Evolutionary conservation across 1,139 yeast species (phyloP), one percentile per base, ranked within the genome.

Genomic region (Sugiyamaella grinbergsii): DNA sequence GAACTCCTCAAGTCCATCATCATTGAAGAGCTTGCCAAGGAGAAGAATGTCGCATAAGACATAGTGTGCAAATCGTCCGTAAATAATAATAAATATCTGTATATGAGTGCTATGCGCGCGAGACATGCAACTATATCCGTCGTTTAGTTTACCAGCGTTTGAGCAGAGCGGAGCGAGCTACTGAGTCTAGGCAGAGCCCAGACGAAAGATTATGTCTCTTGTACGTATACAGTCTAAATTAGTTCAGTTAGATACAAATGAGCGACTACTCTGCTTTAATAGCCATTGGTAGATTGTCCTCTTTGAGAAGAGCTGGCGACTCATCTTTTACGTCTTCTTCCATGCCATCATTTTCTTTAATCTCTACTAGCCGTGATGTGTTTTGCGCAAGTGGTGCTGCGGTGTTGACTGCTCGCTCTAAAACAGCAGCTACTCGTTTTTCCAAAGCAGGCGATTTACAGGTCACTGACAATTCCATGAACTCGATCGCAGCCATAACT

Each of bases 351-450:
- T 44, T 52, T 23, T 44, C 44, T 18, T 28, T 32, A 23, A 46
- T 49, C 16, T 50, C 51, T 32, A 46, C 29, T 15, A 52, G 22
- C 13, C 50, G 41, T 7, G 44, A 43, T 13, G 44, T 18, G 33
- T 55, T 55, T 48, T 62, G 66, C 2, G 75, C 70, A 40, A 93
- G 73, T 2, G 98, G 97, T 8, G 97, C 91, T 1, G 90, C 91
- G 45, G 93, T 73, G 42, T 80, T 85, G 52, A 85, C 78, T 6
- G 95, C 95, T 54, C 95, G 78, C 48, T 79, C 81, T 50, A 93
- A 71, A 13, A 93, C 84, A 58, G 86, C 93, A 58, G 83, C 88
- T 3, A 93, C 82, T 65, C 98, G 79, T 57, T 89, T 93, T 59
- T 81, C 81, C 54, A 93, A 72, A 0, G 91, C 91, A 52, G 80